Evolutionary conservation across 1,139 yeast species (phyloP), one percentile per base, ranked within the genome.

Genomic region (Ogataea hybrid): DNA sequence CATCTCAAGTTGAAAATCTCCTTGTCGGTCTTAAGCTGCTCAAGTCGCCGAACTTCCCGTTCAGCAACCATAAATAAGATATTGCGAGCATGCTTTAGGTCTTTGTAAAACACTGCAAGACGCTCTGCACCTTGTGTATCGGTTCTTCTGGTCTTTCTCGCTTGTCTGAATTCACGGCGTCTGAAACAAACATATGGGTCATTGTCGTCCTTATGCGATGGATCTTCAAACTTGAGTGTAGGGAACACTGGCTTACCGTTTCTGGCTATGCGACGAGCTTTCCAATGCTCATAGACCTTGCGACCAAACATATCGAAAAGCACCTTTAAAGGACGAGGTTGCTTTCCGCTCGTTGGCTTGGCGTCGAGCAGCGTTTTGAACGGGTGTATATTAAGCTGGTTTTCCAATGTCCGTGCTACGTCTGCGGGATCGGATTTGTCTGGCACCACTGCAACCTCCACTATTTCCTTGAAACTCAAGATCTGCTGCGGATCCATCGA

Each of bases 121-220:
- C 92, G 79, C 62, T 90, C 97, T 7, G 92, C 85, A 51, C 95
- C 89, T 52, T 88, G 84, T 28, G 86, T 79, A 65, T 94, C 99
- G 0, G 97, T 88, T 52, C 97, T 78, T 62, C 99, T 79, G 0
- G 99, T 94, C 63, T 92, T 92, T 63, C 99, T 83, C 30, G 95
- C 95, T 61, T 87, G 97, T 51, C 98, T 80, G 53, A 89, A 84
- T 59, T 90, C 98, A 64, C 99, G 84, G 56, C 97, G 81, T 59
- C 99, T 79, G 69, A 94, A 92, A 68, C 97, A 88, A 34, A 89
- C 84, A 63, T 94, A 92, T 1, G 99, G 97, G 63, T 92, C 97
- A 47, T 77, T 79, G 58, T 92, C 98, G 53, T 78, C 78, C 57
- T 90, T 97, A 51, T 89, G 96, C 43, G 78, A 79, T 15, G 87